Percentiles rank a stretch among this genome's conserved stretches.
Evolutionary conservation across 2,329 filamentous ascomycete genomes (phyloP).

Genomic region (Xylariaceae sp.): DNA sequence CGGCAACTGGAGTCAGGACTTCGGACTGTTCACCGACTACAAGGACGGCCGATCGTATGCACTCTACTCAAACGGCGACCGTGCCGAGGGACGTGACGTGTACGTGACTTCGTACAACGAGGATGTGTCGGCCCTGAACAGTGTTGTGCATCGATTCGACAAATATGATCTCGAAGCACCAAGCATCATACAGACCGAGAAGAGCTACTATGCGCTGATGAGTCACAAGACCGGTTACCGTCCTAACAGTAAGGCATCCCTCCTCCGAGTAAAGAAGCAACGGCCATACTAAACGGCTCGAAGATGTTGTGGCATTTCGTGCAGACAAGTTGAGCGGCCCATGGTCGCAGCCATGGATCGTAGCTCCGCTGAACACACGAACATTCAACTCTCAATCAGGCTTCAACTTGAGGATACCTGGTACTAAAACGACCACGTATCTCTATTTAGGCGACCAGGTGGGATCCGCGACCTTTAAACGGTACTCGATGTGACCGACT

Average conservation of each 20-base stretch:
- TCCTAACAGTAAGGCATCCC: slow-evolving; percentile 43
- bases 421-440: slow-evolving; percentile 44
- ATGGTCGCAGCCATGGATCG: slow-evolving; percentile 51
- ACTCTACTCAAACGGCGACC: slow-evolving; percentile 56
- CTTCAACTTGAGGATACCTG: slow-evolving; percentile 43
- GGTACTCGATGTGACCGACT: neutral
- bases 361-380: slow-evolving; percentile 46
- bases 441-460: slow-evolving; percentile 46
- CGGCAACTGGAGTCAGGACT: slow-evolving; percentile 60
- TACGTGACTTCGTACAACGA: slow-evolving; percentile 52
- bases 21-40: slow-evolving; percentile 56
- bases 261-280: neutral
- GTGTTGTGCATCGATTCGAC: slow-evolving; percentile 50
- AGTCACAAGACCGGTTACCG: slow-evolving; percentile 59
- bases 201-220: slow-evolving; percentile 56
- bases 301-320: slow-evolving; percentile 50
- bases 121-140: slow-evolving; percentile 45
- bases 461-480: neutral
- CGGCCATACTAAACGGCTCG: neutral
- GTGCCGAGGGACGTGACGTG: slow-evolving; percentile 49
- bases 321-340: slow-evolving; percentile 46
- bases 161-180: slow-evolving; percentile 58
- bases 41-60: slow-evolving; percentile 52
- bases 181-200: slow-evolving; percentile 55
- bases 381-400: slow-evolving; percentile 51